Evolutionary conservation across 192 early-diverging fungal genomes (phyloP).

Genomic region (Oehlia diaphana): DNA sequence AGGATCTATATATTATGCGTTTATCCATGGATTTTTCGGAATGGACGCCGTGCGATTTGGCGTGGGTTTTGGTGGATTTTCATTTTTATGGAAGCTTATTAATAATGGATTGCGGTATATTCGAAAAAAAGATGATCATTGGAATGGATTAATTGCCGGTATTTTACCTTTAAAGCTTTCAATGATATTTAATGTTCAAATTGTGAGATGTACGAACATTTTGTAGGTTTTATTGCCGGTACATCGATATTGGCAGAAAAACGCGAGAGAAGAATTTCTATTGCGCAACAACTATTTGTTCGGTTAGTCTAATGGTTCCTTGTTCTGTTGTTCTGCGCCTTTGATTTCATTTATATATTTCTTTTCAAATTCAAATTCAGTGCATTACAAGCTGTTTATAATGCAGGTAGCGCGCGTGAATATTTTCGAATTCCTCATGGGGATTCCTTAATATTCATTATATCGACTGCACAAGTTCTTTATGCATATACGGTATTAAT

Average conservation of each 20-base stretch:
- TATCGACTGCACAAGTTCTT: conserved; percentile 54
- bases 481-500: conserved; percentile 60
- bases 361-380: conserved; percentile 30
- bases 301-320: conserved; percentile 39
- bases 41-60: conserved; percentile 65
- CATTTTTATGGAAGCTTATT: conserved; percentile 72
- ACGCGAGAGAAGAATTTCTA: conserved; percentile 49
- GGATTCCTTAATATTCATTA: conserved; percentile 53
- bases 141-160: conserved; percentile 56
- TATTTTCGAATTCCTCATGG: conserved; percentile 57
- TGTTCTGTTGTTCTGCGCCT: neutral
- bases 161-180: neutral
- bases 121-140: conserved; percentile 53
- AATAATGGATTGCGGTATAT: conserved; percentile 59
- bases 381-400: conserved; percentile 56
- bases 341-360: conserved; percentile 14
- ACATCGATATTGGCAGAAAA: conserved; percentile 56
- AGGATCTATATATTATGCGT: conserved; percentile 7
- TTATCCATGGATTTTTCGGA: conserved; percentile 51
- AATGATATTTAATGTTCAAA: neutral
- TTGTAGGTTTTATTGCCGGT: conserved; percentile 53
- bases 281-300: conserved; percentile 61
- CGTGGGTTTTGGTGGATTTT: conserved; percentile 75
- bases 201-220: neutral
- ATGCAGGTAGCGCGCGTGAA: conserved; percentile 53